phyloP scores from a whole-genome alignment of 2,329 filamentous ascomycete genomes.

The Ambrosiella xylebori region DNA sequence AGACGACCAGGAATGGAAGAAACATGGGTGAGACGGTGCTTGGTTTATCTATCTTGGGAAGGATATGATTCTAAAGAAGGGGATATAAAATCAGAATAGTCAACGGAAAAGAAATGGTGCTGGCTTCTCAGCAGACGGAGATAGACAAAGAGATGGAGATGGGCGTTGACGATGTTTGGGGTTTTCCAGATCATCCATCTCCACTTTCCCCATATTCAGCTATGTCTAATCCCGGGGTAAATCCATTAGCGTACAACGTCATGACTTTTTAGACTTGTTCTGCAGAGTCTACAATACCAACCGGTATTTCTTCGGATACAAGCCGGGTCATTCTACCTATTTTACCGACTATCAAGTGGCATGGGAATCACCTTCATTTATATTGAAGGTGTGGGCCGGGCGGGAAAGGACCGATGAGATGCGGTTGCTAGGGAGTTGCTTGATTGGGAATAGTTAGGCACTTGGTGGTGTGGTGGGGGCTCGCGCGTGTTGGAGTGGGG shows the following conservation, averaged over 20 bases:
- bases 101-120: too few relatives aligned
- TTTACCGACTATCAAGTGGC: too few relatives aligned
- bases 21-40: neutral
- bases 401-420: too few relatives aligned
- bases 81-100: neutral
- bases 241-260: too few relatives aligned
- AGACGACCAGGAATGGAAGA: neutral
- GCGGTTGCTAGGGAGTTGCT: neutral
- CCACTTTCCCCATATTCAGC: neutral
- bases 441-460: neutral
- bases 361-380: neutral
- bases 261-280: too few relatives aligned
- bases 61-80: neutral
- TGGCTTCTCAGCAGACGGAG: too few relatives aligned
- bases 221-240: neutral
- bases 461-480: neutral
- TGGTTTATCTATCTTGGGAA: conserved; percentile 3
- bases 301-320: too few relatives aligned
- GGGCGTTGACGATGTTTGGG: neutral
- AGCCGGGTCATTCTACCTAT: too few relatives aligned
- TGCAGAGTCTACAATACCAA: too few relatives aligned
- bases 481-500: neutral
- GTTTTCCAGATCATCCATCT: neutral
- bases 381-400: neutral
- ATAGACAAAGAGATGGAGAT: too few relatives aligned